Evolutionary conservation across 2,329 filamentous ascomycete genomes (phyloP).

Genomic region (Pseudohalonectria lignicola): DNA sequence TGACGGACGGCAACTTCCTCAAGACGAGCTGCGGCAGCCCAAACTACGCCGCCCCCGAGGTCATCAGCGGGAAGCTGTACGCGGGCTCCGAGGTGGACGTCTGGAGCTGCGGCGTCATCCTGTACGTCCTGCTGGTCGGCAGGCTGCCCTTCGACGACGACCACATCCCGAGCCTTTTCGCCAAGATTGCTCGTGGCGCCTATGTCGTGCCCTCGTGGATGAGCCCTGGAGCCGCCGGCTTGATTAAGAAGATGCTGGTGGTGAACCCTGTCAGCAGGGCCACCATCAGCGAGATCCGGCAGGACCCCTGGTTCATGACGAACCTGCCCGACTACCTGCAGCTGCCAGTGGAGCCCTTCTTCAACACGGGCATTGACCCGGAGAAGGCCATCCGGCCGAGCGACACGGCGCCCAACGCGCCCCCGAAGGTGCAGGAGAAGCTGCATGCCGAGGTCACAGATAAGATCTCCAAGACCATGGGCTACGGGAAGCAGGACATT

Average conservation of each 20-base stretch:
- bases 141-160: slow-evolving; percentile 94
- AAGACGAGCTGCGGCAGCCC: slow-evolving; percentile 98
- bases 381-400: slow-evolving; percentile 81
- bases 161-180: slow-evolving; percentile 93
- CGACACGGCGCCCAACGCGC: slow-evolving; percentile 69
- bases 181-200: slow-evolving; percentile 91
- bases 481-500: slow-evolving; percentile 89
- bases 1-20: slow-evolving; percentile 98
- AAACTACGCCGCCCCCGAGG: slow-evolving; percentile 95
- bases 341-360: slow-evolving; percentile 80
- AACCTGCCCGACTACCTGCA: slow-evolving; percentile 80
- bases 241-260: slow-evolving; percentile 90
- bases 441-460: slow-evolving; percentile 87
- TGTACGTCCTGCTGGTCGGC: slow-evolving; percentile 72
- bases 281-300: slow-evolving; percentile 84
- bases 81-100: slow-evolving; percentile 97
- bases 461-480: slow-evolving; percentile 97
- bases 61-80: slow-evolving; percentile 95
- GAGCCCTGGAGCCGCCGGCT: slow-evolving; percentile 64
- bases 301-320: slow-evolving; percentile 88
- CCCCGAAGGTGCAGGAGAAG: slow-evolving; percentile 72
- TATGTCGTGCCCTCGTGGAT: slow-evolving; percentile 91
- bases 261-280: slow-evolving; percentile 92
- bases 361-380: slow-evolving; percentile 87
- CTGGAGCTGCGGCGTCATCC: slow-evolving; percentile 91